Conservation (phyloP, 177 flowering plant species). For the Vitis hybrid region DNA sequence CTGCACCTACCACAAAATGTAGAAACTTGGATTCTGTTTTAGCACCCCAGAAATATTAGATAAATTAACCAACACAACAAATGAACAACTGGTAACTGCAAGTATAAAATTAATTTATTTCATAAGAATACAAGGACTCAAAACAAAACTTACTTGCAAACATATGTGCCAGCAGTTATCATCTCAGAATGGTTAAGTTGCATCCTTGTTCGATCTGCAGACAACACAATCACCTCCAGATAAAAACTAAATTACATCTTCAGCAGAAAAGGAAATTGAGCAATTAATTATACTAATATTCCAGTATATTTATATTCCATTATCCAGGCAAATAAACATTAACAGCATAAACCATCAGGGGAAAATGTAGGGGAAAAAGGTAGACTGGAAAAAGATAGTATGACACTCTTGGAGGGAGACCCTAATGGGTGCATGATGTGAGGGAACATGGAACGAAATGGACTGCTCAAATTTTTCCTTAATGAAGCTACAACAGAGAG, state of each 20-base stretch:
- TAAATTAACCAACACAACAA: no score
- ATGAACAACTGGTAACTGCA: no score
- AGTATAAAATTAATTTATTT: no score
- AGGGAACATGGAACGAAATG: not conserved
- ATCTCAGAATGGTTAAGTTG: slow-evolving; percentile 70
- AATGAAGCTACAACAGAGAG: no score
- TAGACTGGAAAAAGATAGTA: not conserved
- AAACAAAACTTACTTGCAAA: slow-evolving; percentile 64
- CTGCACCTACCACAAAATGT: no score
- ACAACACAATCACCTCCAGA: slow-evolving; percentile 1
- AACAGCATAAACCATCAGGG: not conserved
- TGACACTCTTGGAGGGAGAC: not conserved
- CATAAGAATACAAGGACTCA: not conserved
- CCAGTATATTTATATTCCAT: not conserved
- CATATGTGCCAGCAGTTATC: slow-evolving; percentile 55
- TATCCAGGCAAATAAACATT: not conserved
- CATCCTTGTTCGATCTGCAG: slow-evolving; percentile 69
- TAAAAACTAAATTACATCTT: not conserved
- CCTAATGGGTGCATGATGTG: not conserved
- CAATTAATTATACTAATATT: slow-evolving; percentile 1
- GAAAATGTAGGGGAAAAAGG: not conserved
- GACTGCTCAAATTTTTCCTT: not conserved
- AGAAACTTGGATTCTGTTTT: no score
- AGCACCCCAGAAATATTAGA: no score
- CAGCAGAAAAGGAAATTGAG: not conserved